A percentile compares a stretch with the other conserved stretches of the same genome.
Evolutionary conservation across 2,329 filamentous ascomycete species (phyloP).

Genomic region (Verticillium tricorpus): DNA sequence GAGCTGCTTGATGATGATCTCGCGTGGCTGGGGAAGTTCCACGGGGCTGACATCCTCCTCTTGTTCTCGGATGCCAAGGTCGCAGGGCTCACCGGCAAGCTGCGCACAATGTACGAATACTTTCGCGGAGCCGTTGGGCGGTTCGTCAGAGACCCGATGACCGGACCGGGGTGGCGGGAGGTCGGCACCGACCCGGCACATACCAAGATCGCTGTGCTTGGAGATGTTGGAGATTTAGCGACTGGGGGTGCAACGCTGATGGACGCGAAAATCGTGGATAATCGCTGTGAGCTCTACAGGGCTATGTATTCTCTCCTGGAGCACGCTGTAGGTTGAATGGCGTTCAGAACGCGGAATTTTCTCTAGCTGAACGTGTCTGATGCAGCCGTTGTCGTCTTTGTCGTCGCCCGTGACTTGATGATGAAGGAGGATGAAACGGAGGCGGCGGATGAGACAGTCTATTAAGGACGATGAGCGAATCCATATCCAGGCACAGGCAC

Average conservation of each 20-base stretch:
- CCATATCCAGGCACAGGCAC: no score
- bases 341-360: no score
- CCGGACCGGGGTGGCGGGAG: constrained; percentile 19
- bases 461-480: no score
- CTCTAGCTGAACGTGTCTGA: no score
- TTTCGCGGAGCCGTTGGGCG: constrained; percentile 16
- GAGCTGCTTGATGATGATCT: constrained; percentile 15
- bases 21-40: constrained; percentile 20
- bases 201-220: constrained; percentile 16
- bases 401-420: background rate
- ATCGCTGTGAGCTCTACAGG: no score
- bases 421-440: background rate
- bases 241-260: constrained; percentile 7
- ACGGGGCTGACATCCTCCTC: constrained; percentile 18
- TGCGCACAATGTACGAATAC: constrained; percentile 18
- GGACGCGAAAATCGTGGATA: no score
- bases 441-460: no score
- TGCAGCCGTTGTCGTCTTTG: background rate
- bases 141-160: constrained; percentile 18
- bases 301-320: no score
- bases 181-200: constrained; percentile 11
- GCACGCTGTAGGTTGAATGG: no score
- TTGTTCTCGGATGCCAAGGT: constrained; percentile 16
- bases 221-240: constrained; percentile 9
- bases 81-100: background rate